Evolutionary conservation across 1,284 basidiomycete species (phyloP).

Genomic region (Bjerkandera adusta): DNA sequence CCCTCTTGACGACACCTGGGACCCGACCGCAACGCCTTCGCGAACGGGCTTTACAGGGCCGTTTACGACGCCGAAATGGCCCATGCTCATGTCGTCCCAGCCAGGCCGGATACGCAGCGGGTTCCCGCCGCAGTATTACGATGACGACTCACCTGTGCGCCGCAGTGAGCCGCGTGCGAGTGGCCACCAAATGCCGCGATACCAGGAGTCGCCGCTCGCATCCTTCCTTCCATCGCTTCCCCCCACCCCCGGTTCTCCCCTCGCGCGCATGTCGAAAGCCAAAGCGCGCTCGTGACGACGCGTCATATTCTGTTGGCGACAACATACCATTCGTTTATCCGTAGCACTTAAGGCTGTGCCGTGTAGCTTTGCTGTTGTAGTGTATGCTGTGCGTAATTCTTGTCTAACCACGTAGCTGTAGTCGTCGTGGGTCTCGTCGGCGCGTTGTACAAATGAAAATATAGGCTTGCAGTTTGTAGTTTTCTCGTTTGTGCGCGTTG

Average conservation of each 20-base stretch:
- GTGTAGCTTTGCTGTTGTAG: conserved; percentile 3
- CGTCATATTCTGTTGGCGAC: neutral
- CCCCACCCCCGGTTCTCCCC: conserved; percentile 4
- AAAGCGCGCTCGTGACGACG: neutral
- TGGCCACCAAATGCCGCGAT: neutral
- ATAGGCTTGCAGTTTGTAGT: too few species aligned
- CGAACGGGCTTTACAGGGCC: conserved; percentile 54
- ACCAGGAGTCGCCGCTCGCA: conserved; percentile 7
- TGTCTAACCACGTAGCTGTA: neutral
- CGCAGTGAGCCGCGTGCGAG: conserved; percentile 18
- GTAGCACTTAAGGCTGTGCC: neutral
- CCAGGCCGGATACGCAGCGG: conserved; percentile 16
- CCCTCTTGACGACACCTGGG: conserved; percentile 52
- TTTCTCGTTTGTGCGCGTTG: too few species aligned
- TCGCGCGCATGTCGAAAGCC: conserved; percentile 1
- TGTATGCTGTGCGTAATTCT: conserved; percentile 2
- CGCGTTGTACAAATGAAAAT: conserved; percentile 2
- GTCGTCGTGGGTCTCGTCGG: too few species aligned
- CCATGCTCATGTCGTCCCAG: conserved; percentile 40
- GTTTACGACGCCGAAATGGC: conserved; percentile 56
- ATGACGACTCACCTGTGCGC: conserved; percentile 34
- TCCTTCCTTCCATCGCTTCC: neutral
- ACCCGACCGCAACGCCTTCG: conserved; percentile 73
- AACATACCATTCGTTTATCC: neutral
- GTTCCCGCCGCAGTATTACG: conserved; percentile 9